phyloP scores from a whole-genome alignment of 306 rosid species.

The Herpetospermum pedunculosum region DNA sequence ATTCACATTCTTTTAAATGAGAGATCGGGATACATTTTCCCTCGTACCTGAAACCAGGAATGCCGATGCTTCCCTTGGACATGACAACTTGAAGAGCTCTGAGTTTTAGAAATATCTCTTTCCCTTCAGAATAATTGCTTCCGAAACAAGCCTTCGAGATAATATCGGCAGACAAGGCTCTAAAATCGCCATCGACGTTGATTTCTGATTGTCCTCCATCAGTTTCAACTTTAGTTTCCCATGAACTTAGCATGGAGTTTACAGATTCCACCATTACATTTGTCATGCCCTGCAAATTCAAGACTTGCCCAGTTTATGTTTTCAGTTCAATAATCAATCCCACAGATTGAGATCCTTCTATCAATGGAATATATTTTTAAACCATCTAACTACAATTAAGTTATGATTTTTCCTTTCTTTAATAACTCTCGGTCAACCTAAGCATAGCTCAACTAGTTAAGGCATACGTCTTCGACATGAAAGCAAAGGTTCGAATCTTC shows the following conservation, averaged over 20 bases:
- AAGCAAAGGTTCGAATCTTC: too few relatives aligned
- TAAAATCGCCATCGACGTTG: conserved; percentile 32
- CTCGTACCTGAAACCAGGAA: conserved; percentile 47
- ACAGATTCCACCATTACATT: conserved; percentile 49
- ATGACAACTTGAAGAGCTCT: conserved; percentile 41
- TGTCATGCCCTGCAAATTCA: conserved; percentile 42
- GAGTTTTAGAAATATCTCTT: conserved; percentile 48
- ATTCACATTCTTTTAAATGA: background rate
- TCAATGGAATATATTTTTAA: background rate
- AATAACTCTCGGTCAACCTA: too few relatives aligned
- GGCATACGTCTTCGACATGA: too few relatives aligned
- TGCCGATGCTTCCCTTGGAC: conserved; percentile 27
- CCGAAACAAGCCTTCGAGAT: conserved; percentile 62
- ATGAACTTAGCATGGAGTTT: conserved; percentile 21
- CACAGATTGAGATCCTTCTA: background rate
- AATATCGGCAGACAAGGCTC: conserved; percentile 49
- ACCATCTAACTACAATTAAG: background rate
- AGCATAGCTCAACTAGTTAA: too few relatives aligned
- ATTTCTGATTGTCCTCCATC: conserved; percentile 33
- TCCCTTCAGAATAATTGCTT: conserved; percentile 47
- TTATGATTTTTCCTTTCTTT: too few relatives aligned
- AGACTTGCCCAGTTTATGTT: background rate
- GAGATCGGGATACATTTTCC: background rate
- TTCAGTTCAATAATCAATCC: background rate
- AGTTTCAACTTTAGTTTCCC: conserved; percentile 40